Evolutionary conservation across 2,329 filamentous ascomycete species (phyloP), one percentile per base, ranked within the genome.

Genomic region (Chaetomiaceae sp.): DNA sequence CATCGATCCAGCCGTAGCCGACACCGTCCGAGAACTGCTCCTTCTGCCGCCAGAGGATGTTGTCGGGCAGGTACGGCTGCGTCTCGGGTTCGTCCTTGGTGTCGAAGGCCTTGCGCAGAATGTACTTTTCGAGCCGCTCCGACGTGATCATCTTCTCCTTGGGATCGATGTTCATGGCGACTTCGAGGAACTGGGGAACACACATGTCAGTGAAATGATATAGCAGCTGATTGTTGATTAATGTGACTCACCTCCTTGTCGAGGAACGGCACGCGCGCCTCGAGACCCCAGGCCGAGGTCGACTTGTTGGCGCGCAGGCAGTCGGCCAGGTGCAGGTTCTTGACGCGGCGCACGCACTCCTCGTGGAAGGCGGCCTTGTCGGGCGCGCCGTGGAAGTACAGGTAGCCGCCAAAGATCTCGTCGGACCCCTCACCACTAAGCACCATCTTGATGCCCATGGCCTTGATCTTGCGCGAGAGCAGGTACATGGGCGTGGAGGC

Each of bases 381-480:
- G 20, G 94, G 94, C 2, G 94, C 94, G 57, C 87, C 88, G 73
- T 96, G 91, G 84, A 99, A 99, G 80, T 99, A 99, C 19, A 99
- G 84, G 73, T 99, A 99, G 49, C 94, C 94, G 59, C 94, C 94
- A 64, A 97, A 97, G 70, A 96, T 96, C 76, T 99, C 94, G 71
- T 99, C 94, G 66, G 88, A 94, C 46, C 94, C 94, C 75, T 99
- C 94, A 58, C 94, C 94, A 66, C 88, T 95, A 58, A 99, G 81
- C 53, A 99, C 94, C 94, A 99, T 99, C 83, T 99, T 99, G 68
- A 99, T 89, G 60, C 94, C 94, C 85, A 96, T 92, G 33, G 91
- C 94, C 81, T 99, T 99, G 80, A 99, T 99, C 80, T 99, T 99
- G 70, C 95, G 86, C 58, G 90, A 94, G 44, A 99, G 82, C 59